Conservation (phyloP, 352 stramenopile species). For the Peronosclerospora sorghi region DNA sequence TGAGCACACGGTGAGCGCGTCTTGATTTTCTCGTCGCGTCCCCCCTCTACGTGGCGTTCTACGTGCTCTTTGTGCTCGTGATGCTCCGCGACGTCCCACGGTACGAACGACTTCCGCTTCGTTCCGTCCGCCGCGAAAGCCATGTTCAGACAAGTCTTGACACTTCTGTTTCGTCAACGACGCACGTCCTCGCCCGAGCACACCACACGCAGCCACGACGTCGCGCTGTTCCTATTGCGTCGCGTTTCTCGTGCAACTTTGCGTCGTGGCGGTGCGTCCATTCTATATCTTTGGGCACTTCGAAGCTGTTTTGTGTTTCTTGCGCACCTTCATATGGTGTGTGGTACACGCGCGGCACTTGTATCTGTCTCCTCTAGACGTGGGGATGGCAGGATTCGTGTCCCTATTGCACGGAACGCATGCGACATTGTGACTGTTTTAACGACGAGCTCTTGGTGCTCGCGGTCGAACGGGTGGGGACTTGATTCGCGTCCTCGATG, state of each 20-base stretch:
- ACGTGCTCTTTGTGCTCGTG: conserved; percentile 57
- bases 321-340: conserved; percentile 58
- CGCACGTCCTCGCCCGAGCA: conserved; percentile 49
- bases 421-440: conserved; percentile 60
- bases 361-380: conserved; percentile 46
- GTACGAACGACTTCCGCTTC: conserved; percentile 30
- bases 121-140: conserved; percentile 48
- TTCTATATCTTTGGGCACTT: conserved; percentile 61
- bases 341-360: no score
- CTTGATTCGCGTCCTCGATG: conserved; percentile 50
- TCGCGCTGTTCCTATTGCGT: conserved; percentile 39
- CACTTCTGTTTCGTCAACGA: conserved; percentile 59
- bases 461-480: conserved; percentile 42
- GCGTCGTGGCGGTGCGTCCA: conserved; percentile 36
- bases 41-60: conserved; percentile 66
- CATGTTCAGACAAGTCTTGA: conserved; percentile 73
- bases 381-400: conserved; percentile 56
- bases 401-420: conserved; percentile 53
- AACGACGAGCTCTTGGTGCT: conserved; percentile 58
- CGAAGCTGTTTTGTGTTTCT: conserved; percentile 48
- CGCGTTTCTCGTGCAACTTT: conserved; percentile 41
- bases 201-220: not conserved
- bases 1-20: conserved; percentile 40
- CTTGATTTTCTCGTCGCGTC: conserved; percentile 60
- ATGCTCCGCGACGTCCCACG: conserved; percentile 43